Percentiles rank a stretch among this genome's conserved stretches.
Evolutionary conservation across 805 yeast species (phyloP).

Genomic region (Metschnikowia similis): DNA sequence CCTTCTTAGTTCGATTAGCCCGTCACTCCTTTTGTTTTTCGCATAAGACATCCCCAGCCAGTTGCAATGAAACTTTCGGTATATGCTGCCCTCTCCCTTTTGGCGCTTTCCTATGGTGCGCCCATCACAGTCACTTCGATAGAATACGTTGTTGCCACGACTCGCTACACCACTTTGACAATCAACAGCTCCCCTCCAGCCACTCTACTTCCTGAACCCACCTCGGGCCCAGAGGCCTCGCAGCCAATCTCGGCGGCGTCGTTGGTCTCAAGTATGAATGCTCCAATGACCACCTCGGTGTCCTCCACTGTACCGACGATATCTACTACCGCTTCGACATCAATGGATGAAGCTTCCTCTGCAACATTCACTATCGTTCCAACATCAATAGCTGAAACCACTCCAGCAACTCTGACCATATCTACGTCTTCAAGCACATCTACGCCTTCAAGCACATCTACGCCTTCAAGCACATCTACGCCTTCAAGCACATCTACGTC

Average conservation of each 20-base stretch:
- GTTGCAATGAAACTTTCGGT: conserved; percentile 7
- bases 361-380: no score
- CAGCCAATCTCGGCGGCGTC: not conserved
- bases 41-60: not conserved
- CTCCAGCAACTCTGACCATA: no score
- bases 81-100: conserved; percentile 6
- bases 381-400: no score
- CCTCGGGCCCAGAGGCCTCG: not conserved
- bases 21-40: not conserved
- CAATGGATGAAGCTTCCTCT: no score
- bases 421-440: not conserved
- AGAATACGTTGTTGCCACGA: conserved; percentile 9
- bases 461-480: not conserved
- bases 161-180: conserved; percentile 9
- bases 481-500: conserved; percentile 6
- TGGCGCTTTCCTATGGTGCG: conserved; percentile 11
- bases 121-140: conserved; percentile 9
- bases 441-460: not conserved
- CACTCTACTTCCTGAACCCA: conserved; percentile 1
- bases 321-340: no score
- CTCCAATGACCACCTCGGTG: not conserved
- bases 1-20: not conserved
- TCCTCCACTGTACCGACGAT: no score
- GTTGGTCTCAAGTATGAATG: not conserved
- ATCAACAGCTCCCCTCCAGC: conserved; percentile 10